Percentiles rank a stretch among this genome's conserved stretches.
Conservation (phyloP, 2,329 filamentous ascomycete genomes). For the Delphinella strobiligena region DNA sequence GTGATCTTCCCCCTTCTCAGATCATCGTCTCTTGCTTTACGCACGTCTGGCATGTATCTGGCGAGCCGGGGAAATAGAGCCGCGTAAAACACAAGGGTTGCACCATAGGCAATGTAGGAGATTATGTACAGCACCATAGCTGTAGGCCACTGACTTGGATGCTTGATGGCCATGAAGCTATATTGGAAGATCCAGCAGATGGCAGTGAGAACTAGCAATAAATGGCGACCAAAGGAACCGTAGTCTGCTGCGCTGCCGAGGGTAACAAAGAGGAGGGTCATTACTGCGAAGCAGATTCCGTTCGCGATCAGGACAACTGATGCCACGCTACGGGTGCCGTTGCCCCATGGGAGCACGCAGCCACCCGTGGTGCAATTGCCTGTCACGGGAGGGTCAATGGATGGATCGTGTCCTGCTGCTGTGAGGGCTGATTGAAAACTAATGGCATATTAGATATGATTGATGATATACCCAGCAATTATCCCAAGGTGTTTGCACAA, state of each 20-base stretch:
- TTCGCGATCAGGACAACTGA: constrained; percentile 54
- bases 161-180: constrained; percentile 54
- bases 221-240: constrained; percentile 50
- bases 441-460: background rate
- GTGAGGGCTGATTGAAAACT: constrained; percentile 21
- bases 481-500: too few relatives aligned
- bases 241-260: constrained; percentile 50
- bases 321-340: constrained; percentile 24
- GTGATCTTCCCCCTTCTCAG: constrained; percentile 36
- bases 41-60: constrained; percentile 5
- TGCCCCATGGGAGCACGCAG: constrained; percentile 7
- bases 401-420: constrained; percentile 45
- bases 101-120: constrained; percentile 54
- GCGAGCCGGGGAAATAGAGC: constrained; percentile 47
- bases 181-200: constrained; percentile 53
- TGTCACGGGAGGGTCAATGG: constrained; percentile 26
- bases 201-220: constrained; percentile 48
- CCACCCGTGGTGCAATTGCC: constrained; percentile 8
- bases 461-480: too few relatives aligned
- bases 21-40: constrained; percentile 2
- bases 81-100: constrained; percentile 57
- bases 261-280: constrained; percentile 44
- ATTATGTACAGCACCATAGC: constrained; percentile 54
- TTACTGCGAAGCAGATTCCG: constrained; percentile 55
- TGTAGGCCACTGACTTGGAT: constrained; percentile 44